phyloP scores from a whole-genome alignment of 352 stramenopile genomes.

The Plasmopara halstedii region DNA sequence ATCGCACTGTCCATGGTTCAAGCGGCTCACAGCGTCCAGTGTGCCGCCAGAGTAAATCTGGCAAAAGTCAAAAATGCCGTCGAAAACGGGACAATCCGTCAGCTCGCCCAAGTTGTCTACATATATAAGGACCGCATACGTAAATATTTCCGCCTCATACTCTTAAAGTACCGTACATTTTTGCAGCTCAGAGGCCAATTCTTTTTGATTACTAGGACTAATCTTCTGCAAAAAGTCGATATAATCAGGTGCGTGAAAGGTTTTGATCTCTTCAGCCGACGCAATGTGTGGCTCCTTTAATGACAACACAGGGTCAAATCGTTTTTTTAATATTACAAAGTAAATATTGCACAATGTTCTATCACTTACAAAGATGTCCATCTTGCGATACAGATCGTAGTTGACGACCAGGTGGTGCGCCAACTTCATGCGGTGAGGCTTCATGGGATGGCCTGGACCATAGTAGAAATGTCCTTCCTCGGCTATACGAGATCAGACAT shows the following conservation, averaged over 20 bases:
- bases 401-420: constrained; percentile 97
- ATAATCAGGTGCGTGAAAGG: constrained; percentile 97
- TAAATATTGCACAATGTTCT: neutral
- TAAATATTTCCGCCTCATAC: too few relatives aligned
- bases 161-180: constrained; percentile 43
- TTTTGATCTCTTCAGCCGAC: constrained; percentile 90
- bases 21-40: constrained; percentile 94
- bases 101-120: constrained; percentile 94
- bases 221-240: constrained; percentile 96
- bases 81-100: constrained; percentile 98
- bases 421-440: constrained; percentile 95
- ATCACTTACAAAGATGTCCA: constrained; percentile 94
- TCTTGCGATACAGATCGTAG: constrained; percentile 98
- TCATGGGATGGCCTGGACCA: constrained; percentile 95
- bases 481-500: constrained; percentile 32
- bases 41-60: constrained; percentile 95
- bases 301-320: constrained; percentile 1
- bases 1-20: constrained; percentile 94
- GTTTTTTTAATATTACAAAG: too few relatives aligned
- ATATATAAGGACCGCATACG: too few relatives aligned
- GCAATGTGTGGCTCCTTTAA: constrained; percentile 70
- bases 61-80: constrained; percentile 98
- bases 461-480: constrained; percentile 98
- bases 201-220: constrained; percentile 91
- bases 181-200: constrained; percentile 60